Base-by-base conservation (phyloP, 129 eudicot species). In the Flaveria brownii region DNA sequence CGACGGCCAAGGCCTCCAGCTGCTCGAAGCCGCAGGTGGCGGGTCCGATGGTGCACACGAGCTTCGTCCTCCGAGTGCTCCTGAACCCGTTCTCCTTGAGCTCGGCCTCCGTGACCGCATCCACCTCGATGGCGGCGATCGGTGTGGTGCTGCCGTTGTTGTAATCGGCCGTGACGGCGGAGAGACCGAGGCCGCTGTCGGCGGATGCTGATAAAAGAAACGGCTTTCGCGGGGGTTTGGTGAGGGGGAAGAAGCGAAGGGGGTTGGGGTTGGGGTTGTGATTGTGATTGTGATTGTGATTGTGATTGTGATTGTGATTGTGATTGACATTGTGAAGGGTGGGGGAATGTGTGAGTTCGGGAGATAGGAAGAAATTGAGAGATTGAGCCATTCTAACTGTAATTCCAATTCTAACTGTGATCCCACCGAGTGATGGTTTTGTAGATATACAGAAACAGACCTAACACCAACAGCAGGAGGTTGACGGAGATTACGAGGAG, bases 1-100 rank as follows among this genome's bases (percentile, higher is more conserved):
- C 98, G 2, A 85, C 93, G 0, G 98, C 98, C 83, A 93, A 75
- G 68, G 90, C 93, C 85, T 90, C 97, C 75, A 91, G 79, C 82
- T 88, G 86, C 56, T 88, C 90, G 28, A 85, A 82, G 67, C 87
- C 88, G 49, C 98, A 85, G 1, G 97, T 87, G 14, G 85, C 86
- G 0, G 97, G 96, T 5, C 98, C 98, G 74, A 93, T 93, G 62
- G 97, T 93, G 79, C 96, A 88, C 11, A 94, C 84, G 8, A 91
- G 85, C 87, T 94, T 94, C 69, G 98, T 94, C 84, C 98, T 63
- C n/a, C 98, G 76, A 17, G 96, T 93, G 73, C 96, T 88, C 69
- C 98, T 57, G 63, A 91, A 94, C 68, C 98, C 98, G 25, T 94
- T 94, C 84, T 93, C 98, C 87, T 89, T 94, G 33, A 93, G 71